Percentiles rank a stretch among this genome's conserved stretches.
Evolutionary conservation across 176 grass and related monocot genomes (phyloP).

Genomic region (Eremochloa ophiuroides): DNA sequence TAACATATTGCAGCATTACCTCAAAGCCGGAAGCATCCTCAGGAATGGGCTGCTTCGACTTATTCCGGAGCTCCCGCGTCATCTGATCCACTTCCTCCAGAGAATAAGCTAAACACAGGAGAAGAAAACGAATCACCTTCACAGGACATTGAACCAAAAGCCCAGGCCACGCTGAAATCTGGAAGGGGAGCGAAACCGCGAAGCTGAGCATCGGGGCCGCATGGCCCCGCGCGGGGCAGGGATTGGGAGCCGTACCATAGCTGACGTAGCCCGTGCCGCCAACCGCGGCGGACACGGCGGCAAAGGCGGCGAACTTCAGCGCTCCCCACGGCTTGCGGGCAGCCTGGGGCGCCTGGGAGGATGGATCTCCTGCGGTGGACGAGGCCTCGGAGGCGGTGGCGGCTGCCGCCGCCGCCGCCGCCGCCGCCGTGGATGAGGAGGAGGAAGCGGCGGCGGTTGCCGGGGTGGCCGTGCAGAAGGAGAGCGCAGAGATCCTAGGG

Average conservation of each 20-base stretch:
- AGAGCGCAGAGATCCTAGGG: conserved; percentile 23
- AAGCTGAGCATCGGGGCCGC: not conserved
- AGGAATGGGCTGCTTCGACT: conserved; percentile 16
- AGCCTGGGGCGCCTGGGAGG: conserved; percentile 11
- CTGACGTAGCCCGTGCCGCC: conserved; percentile 65
- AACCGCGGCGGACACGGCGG: conserved; percentile 46
- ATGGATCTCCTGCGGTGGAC: conserved; percentile 10
- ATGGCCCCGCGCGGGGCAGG: not conserved
- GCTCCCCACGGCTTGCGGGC: conserved; percentile 39
- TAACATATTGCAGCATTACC: conserved; percentile 24
- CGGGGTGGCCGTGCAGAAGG: conserved; percentile 32
- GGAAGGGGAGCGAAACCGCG: not conserved
- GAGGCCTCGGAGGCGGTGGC: conserved; percentile 21
- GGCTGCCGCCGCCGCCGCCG: not conserved
- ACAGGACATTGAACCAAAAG: not conserved
- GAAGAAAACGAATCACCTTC: conserved; percentile 21
- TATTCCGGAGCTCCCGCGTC: conserved; percentile 56
- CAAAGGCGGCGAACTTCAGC: conserved; percentile 41
- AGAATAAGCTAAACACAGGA: conserved; percentile 53
- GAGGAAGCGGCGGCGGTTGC: conserved; percentile 23
- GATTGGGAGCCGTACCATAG: conserved; percentile 50
- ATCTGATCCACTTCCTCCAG: conserved; percentile 71
- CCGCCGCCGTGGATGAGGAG: conserved; percentile 4
- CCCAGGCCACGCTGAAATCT: not conserved
- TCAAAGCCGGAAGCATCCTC: conserved; percentile 48